Conservation (phyloP, 2,329 filamentous ascomycete genomes). For the Acrodontium crateriforme region DNA sequence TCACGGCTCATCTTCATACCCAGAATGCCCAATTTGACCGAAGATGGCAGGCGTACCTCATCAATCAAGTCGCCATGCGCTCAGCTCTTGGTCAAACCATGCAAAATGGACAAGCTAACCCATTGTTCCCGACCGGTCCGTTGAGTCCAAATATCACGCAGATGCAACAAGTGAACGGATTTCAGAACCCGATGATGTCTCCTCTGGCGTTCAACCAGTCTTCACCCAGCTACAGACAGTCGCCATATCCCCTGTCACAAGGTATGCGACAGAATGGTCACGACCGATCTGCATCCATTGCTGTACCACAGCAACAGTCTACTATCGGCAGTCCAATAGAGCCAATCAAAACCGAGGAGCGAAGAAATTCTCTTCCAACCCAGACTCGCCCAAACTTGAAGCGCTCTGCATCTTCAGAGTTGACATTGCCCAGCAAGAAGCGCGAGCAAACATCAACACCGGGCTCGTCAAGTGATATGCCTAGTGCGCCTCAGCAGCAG, state of each 20-base stretch:
- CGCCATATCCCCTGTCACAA: conserved; percentile 32
- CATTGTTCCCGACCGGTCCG: conserved; percentile 22
- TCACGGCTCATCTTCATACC: conserved; percentile 50
- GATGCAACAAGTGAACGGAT: conserved; percentile 12
- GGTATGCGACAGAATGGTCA: conserved; percentile 21
- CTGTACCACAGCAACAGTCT: conserved; percentile 24
- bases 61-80: conserved; percentile 43
- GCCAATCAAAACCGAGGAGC: no score
- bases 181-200: conserved; percentile 14
- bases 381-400: background rate
- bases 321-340: no score
- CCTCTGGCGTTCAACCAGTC: conserved; percentile 14
- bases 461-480: conserved; percentile 11
- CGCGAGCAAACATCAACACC: conserved; percentile 9
- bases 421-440: conserved; percentile 27
- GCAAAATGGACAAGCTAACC: conserved; percentile 25
- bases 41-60: conserved; percentile 45
- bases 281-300: conserved; percentile 32
- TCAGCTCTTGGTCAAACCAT: conserved; percentile 34
- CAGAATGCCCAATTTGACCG: conserved; percentile 48
- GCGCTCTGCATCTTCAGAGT: conserved; percentile 20
- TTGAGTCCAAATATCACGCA: conserved; percentile 24
- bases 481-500: conserved; percentile 14
- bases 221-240: conserved; percentile 25
- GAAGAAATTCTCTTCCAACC: conserved; percentile 2